Conservation (phyloP, 1,139 yeast species). For the Zygoascus sp. region DNA sequence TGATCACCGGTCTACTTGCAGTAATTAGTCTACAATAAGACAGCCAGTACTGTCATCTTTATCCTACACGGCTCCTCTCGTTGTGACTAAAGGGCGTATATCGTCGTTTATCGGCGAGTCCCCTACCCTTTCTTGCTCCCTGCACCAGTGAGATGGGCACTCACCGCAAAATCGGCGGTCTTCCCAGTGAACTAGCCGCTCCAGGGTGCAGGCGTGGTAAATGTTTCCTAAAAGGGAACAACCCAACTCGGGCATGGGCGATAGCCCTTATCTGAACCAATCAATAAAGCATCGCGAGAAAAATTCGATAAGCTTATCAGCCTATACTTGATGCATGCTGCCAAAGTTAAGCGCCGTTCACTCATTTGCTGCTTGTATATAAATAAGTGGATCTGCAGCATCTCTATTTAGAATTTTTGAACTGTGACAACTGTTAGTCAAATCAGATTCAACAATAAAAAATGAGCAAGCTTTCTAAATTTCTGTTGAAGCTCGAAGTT, state of each 20-base stretch:
- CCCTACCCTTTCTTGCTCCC: too few species aligned
- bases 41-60: too few species aligned
- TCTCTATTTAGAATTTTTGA: too few species aligned
- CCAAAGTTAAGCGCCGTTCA: background rate
- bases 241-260: background rate
- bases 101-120: too few species aligned
- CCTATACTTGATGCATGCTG: too few species aligned
- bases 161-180: background rate
- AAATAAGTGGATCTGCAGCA: background rate
- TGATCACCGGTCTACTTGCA: too few species aligned
- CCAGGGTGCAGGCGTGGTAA: background rate
- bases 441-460: too few species aligned
- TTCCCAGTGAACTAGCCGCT: background rate
- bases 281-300: background rate
- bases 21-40: too few species aligned
- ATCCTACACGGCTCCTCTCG: too few species aligned
- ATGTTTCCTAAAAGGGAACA: background rate
- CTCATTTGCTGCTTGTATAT: background rate
- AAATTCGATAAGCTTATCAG: background rate
- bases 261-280: background rate
- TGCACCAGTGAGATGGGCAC: too few species aligned
- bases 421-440: too few species aligned
- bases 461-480: constrained; percentile 7
- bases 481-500: constrained; percentile 19
- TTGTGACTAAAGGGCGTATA: too few species aligned